Base-by-base conservation (phyloP, 202 grass and related monocot genomes). In the Schoenoplectus triqueter region DNA sequence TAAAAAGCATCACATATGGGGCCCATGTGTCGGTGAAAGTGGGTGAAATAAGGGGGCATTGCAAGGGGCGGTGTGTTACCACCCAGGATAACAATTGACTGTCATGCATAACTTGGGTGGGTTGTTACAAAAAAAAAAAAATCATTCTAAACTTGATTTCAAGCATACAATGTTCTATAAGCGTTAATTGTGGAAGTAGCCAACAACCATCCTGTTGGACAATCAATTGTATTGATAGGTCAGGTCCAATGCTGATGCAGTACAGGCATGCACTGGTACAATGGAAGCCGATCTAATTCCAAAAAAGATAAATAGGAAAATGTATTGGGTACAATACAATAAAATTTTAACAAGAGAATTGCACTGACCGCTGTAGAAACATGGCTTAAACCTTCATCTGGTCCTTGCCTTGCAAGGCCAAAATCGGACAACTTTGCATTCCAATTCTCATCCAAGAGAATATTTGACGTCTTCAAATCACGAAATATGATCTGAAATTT, bases 321-420 rank as follows among this genome's bases (percentile, higher is more conserved):
- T 15, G 7, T 73, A 40, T 17, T 68, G 48, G 10, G 10, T 66
- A 83, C 3, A 17, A 49, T 21, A 67, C 41, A 67, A 67, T 82
- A 14, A 65, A 17, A 82, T 18, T 48, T 21, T 13, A 40, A 83
- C 49, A 6, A 78, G 10, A 60, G 14, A 65, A 76, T 60, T 41
- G 8, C 83, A 45, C 90, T 64, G 89, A 99, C 96, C 75, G 93
- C 96, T 80, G 96, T 99, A 68, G 96, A 96, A 70, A 99, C 93
- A 82, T 99, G 96, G 67, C 91, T 96, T 46, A 99, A 54, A 83
- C 96, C 96, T 91, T 99, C 96, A 1, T 88, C 39, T 31, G 96
- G 96, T 85, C 96, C 96, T 86, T 99, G 96, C 87, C 96, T 96
- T 80, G 96, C 96, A 85, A 99, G 92, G 44, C 96, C 96, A 63